Conservation (phyloP, 2,329 filamentous ascomycete genomes). For the Fusarium xylarioides region DNA sequence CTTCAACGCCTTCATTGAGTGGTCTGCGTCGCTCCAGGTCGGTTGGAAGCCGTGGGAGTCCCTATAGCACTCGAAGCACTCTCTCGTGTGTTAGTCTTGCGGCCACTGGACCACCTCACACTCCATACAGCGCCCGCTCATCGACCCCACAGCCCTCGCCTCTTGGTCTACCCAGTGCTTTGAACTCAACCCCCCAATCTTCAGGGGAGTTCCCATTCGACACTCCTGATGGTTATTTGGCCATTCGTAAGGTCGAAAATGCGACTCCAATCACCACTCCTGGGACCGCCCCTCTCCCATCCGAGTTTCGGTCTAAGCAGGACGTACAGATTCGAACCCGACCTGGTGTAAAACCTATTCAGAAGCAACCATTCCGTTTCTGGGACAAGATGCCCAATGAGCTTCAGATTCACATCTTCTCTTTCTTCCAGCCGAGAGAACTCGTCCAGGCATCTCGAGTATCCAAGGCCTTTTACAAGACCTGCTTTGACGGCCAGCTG, state of each 20-base stretch:
- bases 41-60: constrained; percentile 74
- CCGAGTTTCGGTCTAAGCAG: constrained; percentile 62
- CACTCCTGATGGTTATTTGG: constrained; percentile 58
- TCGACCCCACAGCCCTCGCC: constrained; percentile 53
- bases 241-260: constrained; percentile 63
- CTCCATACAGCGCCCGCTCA: constrained; percentile 41
- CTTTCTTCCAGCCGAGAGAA: constrained; percentile 80
- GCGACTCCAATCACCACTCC: constrained; percentile 52
- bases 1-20: constrained; percentile 78
- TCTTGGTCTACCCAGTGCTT: constrained; percentile 48
- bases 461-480: constrained; percentile 78
- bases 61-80: constrained; percentile 65
- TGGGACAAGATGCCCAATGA: constrained; percentile 87
- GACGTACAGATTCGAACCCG: constrained; percentile 35
- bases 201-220: constrained; percentile 53
- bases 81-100: constrained; percentile 66
- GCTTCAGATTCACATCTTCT: constrained; percentile 79
- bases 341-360: constrained; percentile 22
- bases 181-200: constrained; percentile 52
- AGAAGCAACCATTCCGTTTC: constrained; percentile 65
- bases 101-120: constrained; percentile 46
- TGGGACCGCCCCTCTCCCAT: constrained; percentile 69
- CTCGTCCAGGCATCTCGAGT: constrained; percentile 81
- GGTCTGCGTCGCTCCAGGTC: constrained; percentile 71
- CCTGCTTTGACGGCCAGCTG: constrained; percentile 94